A percentile compares a stretch with the other conserved stretches of the same genome.
Conservation (phyloP, 2,329 filamentous ascomycete species). For the Acephala macrosclerotiorum region DNA sequence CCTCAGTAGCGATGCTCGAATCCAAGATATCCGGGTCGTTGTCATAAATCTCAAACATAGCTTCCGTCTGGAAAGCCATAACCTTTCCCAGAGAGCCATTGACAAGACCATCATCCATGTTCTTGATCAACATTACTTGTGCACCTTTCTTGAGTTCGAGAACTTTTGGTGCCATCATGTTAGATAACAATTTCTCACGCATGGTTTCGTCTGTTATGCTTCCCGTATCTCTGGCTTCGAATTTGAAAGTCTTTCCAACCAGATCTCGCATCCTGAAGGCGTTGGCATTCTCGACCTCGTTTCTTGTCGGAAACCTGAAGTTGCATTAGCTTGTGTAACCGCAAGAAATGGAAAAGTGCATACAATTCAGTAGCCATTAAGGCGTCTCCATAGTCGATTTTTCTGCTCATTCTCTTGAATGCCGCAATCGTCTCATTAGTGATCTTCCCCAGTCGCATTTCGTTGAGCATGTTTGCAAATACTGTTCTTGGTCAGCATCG, state of each 20-base stretch:
- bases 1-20: conserved; percentile 53
- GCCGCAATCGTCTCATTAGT: conserved; percentile 76
- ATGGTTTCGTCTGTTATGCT: conserved; percentile 67
- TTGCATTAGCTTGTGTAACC: conserved; percentile 33
- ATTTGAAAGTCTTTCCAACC: conserved; percentile 71
- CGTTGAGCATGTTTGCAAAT: conserved; percentile 95
- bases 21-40: conserved; percentile 64
- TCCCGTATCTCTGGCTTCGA: conserved; percentile 78
- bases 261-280: conserved; percentile 74
- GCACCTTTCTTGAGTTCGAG: conserved; percentile 89
- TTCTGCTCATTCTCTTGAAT: conserved; percentile 77
- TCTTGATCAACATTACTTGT: conserved; percentile 99
- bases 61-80: conserved; percentile 77
- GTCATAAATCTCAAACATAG: conserved; percentile 64
- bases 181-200: conserved; percentile 80
- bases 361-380: conserved; percentile 86
- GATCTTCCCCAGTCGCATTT: conserved; percentile 91
- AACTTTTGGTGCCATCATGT: conserved; percentile 89
- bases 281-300: conserved; percentile 91
- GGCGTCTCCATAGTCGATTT: conserved; percentile 75
- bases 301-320: conserved; percentile 80
- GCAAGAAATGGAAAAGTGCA: conserved; percentile 38
- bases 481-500: conserved; percentile 53
- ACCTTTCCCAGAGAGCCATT: conserved; percentile 94
- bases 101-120: conserved; percentile 91